Evolutionary conservation across 2,329 filamentous ascomycete genomes (phyloP).

Genomic region (Diaporthe ilicicola): DNA sequence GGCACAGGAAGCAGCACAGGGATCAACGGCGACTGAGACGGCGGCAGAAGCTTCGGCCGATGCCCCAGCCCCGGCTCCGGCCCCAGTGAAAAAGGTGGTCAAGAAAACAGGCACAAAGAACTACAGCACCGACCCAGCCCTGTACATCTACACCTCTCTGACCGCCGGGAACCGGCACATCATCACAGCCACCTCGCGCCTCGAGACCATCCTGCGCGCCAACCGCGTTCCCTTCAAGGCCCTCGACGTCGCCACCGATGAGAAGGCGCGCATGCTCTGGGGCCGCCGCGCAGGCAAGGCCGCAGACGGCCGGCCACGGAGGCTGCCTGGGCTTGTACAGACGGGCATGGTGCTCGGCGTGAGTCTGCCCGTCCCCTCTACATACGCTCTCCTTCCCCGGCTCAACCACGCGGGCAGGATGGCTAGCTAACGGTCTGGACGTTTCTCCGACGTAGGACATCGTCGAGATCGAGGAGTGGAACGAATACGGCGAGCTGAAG

Average conservation of each 20-base stretch:
- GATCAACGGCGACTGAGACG: slow-evolving; percentile 9
- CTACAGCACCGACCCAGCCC: slow-evolving; percentile 70
- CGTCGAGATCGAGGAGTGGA: slow-evolving; percentile 97
- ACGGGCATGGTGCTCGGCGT: slow-evolving; percentile 86
- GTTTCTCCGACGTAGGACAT: slow-evolving; percentile 70
- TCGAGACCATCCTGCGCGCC: slow-evolving; percentile 95
- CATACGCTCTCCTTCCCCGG: neutral
- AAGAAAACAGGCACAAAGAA: slow-evolving; percentile 25
- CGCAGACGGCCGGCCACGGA: slow-evolving; percentile 68
- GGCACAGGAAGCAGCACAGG: neutral
- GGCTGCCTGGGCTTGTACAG: slow-evolving; percentile 89
- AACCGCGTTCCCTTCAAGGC: slow-evolving; percentile 95
- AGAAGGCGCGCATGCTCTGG: slow-evolving; percentile 89
- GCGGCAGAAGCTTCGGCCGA: neutral
- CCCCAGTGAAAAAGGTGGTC: slow-evolving; percentile 25
- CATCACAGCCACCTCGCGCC: slow-evolving; percentile 91
- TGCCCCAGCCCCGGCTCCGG: neutral
- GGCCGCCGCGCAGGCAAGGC: slow-evolving; percentile 82
- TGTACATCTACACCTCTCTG: slow-evolving; percentile 96
- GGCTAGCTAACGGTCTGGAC: neutral
- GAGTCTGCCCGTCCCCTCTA: slow-evolving; percentile 50
- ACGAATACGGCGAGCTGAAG: slow-evolving; percentile 95
- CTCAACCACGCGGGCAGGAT: neutral
- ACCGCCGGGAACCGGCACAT: slow-evolving; percentile 96
- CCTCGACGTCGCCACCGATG: slow-evolving; percentile 89